Evolutionary conservation across 1,284 basidiomycete genomes (phyloP).

Genomic region (Sporisorium exsertum): DNA sequence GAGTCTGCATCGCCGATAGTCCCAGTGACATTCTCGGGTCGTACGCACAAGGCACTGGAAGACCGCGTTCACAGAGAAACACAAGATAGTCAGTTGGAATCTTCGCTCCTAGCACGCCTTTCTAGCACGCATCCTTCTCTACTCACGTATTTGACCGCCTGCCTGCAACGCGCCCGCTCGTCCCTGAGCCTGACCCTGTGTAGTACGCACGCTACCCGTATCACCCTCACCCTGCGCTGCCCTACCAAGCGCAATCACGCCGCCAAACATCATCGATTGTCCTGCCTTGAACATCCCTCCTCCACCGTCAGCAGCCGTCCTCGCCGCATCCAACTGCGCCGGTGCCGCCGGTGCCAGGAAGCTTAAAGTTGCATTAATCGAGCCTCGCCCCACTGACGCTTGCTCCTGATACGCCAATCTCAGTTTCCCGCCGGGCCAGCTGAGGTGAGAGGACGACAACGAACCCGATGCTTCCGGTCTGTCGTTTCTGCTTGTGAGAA

Average conservation of each 20-base stretch:
- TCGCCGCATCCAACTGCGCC: neutral
- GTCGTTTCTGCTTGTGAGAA: neutral
- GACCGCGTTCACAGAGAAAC: too few species aligned
- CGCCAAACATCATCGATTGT: neutral
- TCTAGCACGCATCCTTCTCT: neutral
- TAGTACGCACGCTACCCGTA: neutral
- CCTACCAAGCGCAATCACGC: neutral
- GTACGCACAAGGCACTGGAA: neutral
- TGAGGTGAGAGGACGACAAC: neutral
- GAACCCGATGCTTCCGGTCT: neutral
- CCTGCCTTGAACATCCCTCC: neutral
- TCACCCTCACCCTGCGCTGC: neutral
- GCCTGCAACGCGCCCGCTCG: neutral
- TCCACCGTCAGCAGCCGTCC: neutral
- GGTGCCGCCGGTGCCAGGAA: neutral
- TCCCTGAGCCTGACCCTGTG: neutral
- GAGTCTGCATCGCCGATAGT: neutral
- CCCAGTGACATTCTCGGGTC: neutral
- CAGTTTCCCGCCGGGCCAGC: neutral
- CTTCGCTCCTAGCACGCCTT: neutral
- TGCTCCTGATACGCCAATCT: constrained; percentile 1
- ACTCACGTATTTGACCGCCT: neutral
- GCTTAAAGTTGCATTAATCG: too few species aligned
- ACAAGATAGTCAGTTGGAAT: neutral
- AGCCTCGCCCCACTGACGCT: neutral